Base-by-base conservation (phyloP, 129 eudicot genomes). In the Smallanthus sonchifolius region DNA sequence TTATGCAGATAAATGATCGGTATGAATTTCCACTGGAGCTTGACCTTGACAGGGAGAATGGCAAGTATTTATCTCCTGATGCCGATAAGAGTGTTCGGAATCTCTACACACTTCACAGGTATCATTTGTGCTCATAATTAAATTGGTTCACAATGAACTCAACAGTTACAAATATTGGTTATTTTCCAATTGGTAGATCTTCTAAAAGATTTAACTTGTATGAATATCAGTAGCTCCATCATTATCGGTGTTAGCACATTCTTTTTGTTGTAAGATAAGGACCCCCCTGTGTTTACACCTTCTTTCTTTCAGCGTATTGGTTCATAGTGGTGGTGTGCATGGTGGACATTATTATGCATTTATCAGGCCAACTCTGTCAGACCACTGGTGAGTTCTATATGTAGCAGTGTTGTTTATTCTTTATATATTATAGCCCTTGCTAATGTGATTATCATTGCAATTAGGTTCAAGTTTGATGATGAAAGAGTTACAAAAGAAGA, bases 301-400 rank as follows among this genome's bases (percentile, higher is more conserved):
- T 48, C 67, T 54, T 36, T 69, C 42, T 71, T 74, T 37, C 92
- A 92, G 98, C 84, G 98, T 92, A 74, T 83, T 92, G 88, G 98
- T 92, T 71, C 98, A 92, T 82, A 92, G 98, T 73, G 98, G 96
- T 1, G 98, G 98, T 38, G 95, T 92, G 81, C 96, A 92, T 75
- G 98, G 98, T 38, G 98, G 98, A 77, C 96, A 92, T 65, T 92
- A 92, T 74, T 89, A 89, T 83, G 98, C 95, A 36, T 92, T 73
- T 75, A 92, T 92, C 80, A 86, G 98, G 85, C 98, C 98, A 47
- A 92, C 92, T 7, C 83, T 92, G 24, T 84, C 92, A 63, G 95
- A 92, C 69, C 87, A 92, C 24, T 92, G 98, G 98, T 86, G 84
- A 49, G 83, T 70, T 48, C 4, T 69, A 2, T 59, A 16, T 48